These are phyloP conservation scores for Achlya hypogyna DNA, from an alignment of 352 stramenopile genomes.

Conservation along the genomic window DNA sequence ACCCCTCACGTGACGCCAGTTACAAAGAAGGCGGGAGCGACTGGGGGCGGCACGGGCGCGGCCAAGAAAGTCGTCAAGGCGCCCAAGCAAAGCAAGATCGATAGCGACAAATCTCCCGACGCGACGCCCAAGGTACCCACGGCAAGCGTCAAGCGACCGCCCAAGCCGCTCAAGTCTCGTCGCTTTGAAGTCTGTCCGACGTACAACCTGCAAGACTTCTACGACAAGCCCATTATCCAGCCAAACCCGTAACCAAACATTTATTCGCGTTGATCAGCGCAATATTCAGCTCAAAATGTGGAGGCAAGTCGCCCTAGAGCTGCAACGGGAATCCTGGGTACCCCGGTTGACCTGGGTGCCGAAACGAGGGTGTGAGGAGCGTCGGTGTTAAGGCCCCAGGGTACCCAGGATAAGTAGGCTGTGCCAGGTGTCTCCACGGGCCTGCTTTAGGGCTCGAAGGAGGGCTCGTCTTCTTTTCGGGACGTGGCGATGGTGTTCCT, in stretches of 20 bases:
- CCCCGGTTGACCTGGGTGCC: too few relatives aligned
- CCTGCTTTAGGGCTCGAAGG: neutral
- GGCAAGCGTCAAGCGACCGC: neutral
- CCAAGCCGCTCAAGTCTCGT: slow-evolving; percentile 14
- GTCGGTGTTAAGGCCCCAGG: neutral
- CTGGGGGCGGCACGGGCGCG: neutral
- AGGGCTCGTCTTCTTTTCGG: neutral
- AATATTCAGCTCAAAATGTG: neutral
- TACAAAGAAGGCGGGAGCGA: slow-evolving; percentile 10
- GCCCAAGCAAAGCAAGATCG: neutral
- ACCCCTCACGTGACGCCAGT: slow-evolving; percentile 8
- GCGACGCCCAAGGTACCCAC: neutral
- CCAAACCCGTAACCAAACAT: neutral
- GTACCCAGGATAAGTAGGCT: slow-evolving; percentile 6
- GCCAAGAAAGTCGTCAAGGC: neutral
- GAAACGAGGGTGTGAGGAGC: too few relatives aligned
- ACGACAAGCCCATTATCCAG: too few relatives aligned
- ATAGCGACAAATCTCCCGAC: neutral
- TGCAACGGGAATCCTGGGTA: neutral
- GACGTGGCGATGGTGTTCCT: neutral
- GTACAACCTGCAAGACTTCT: slow-evolving; percentile 1
- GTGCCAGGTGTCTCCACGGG: neutral
- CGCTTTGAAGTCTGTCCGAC: slow-evolving; percentile 20
- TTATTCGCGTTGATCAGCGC: neutral
- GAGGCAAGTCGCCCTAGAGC: neutral